phyloP scores from a whole-genome alignment of 192 early-diverging fungal genomes.

The Entrophospora sp. region DNA sequence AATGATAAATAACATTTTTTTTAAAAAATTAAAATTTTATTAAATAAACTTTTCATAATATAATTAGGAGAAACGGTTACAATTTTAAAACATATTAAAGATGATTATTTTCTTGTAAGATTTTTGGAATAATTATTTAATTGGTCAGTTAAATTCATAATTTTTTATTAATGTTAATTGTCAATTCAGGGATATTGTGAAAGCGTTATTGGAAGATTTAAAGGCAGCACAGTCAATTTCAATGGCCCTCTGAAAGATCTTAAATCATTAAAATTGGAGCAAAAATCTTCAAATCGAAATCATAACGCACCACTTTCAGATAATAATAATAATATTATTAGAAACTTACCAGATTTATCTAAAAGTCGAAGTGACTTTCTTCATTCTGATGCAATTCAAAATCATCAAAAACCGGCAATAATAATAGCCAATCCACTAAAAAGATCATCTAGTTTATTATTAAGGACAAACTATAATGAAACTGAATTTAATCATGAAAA shows the following conservation, averaged over 20 bases:
- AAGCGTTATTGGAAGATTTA: conserved; percentile 43
- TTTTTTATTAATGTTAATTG: neutral
- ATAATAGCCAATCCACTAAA: too few relatives aligned
- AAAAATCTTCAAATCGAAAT: neutral
- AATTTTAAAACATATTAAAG: conserved; percentile 30
- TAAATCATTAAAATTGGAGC: neutral
- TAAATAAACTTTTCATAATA: neutral
- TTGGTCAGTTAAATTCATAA: neutral
- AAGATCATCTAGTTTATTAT: too few relatives aligned
- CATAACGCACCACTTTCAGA: neutral
- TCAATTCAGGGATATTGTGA: conserved; percentile 47
- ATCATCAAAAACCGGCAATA: neutral
- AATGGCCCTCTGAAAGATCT: neutral
- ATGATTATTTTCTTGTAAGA: conserved; percentile 35
- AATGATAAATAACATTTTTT: neutral
- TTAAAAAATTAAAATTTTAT: neutral
- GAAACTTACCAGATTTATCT: neutral
- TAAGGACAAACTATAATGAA: neutral
- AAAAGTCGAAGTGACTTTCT: too few relatives aligned
- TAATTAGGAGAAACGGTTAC: conserved; percentile 30
- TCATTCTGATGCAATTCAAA: too few relatives aligned
- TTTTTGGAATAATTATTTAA: neutral
- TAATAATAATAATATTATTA: neutral
- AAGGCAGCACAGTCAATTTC: conserved; percentile 41
- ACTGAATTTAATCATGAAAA: neutral